phyloP scores from a whole-genome alignment of 2,329 filamentous ascomycete genomes.

The Scedosporium minutisporum region DNA sequence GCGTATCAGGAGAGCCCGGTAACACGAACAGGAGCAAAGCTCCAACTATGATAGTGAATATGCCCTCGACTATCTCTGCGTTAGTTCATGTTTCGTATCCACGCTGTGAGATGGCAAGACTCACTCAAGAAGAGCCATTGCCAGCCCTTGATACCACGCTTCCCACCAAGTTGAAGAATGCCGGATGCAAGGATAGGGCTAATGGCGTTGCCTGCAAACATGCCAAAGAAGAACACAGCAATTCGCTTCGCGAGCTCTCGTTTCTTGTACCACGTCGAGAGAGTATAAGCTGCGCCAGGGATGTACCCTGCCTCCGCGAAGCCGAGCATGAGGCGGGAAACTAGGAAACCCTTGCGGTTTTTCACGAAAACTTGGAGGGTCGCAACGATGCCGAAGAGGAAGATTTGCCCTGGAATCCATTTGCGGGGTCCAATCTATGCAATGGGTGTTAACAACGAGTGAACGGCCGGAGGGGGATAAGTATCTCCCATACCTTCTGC shows the following conservation, averaged over 20 bases:
- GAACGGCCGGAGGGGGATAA: not conserved
- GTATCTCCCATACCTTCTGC: constrained; percentile 14
- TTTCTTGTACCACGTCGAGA: constrained; percentile 41
- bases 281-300: constrained; percentile 38
- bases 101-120: not conserved
- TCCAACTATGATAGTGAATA: constrained; percentile 31
- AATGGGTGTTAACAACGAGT: not conserved
- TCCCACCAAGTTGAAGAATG: constrained; percentile 33
- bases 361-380: constrained; percentile 32
- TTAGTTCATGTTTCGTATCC: not conserved
- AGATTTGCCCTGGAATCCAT: constrained; percentile 39
- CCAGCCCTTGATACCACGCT: constrained; percentile 33
- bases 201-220: constrained; percentile 40
- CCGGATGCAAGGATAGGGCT: constrained; percentile 38
- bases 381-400: constrained; percentile 36
- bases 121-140: constrained; percentile 40
- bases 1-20: constrained; percentile 30
- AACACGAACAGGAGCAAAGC: constrained; percentile 30
- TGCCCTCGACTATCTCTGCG: constrained; percentile 27
- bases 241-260: constrained; percentile 35
- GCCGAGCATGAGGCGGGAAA: constrained; percentile 32
- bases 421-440: constrained; percentile 31
- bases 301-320: constrained; percentile 42
- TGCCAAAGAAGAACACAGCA: constrained; percentile 42
- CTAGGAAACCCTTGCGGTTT: constrained; percentile 33